Conservation (phyloP, 140 eudicot genomes). For the Flaveria floridana region DNA sequence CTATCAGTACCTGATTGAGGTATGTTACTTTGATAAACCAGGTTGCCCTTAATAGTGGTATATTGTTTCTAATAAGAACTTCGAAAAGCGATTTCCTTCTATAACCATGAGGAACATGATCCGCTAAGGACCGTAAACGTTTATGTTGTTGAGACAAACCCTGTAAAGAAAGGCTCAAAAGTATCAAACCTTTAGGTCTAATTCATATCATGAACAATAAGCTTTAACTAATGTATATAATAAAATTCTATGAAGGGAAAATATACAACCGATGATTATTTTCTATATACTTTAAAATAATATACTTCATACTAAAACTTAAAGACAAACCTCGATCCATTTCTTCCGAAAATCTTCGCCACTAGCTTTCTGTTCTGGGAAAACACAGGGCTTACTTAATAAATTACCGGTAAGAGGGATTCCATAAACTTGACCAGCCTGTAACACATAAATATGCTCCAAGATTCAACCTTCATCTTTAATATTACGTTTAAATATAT, state of each 20-base stretch:
- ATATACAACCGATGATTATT: neutral
- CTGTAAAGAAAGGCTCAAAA: conserved; percentile 38
- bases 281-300: neutral
- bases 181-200: neutral
- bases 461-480: conserved; percentile 1
- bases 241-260: neutral
- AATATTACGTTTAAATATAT: neutral
- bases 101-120: conserved; percentile 90
- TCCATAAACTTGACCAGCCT: conserved; percentile 99
- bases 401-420: conserved; percentile 78
- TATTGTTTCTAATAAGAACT: conserved; percentile 83
- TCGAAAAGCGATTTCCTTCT: conserved; percentile 81
- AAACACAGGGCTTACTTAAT: conserved; percentile 64
- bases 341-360: conserved; percentile 83
- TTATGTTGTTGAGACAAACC: conserved; percentile 93
- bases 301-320: neutral
- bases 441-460: conserved; percentile 26
- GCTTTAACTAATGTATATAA: neutral
- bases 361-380: conserved; percentile 77
- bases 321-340: conserved; percentile 87
- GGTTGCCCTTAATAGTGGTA: conserved; percentile 87
- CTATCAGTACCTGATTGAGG: conserved; percentile 75
- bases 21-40: conserved; percentile 95
- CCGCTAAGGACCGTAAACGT: conserved; percentile 74
- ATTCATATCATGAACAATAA: neutral